These are phyloP conservation scores for Chaetomium globosum DNA, from an alignment of 2,329 filamentous ascomycete genomes.

Conservation along the genomic window DNA sequence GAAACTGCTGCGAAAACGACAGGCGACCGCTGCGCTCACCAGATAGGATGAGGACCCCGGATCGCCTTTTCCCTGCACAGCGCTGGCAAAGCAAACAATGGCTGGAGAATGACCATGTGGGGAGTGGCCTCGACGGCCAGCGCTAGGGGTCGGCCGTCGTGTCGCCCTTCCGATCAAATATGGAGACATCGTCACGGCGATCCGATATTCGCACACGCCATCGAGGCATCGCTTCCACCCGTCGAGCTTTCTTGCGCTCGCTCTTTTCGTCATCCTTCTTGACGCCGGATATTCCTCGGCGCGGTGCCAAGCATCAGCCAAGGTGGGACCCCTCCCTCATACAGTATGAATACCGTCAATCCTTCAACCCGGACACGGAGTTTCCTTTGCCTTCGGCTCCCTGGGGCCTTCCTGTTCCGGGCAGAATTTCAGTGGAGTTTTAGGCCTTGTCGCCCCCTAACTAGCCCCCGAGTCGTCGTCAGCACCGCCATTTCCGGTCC, in stretches of 20 bases:
- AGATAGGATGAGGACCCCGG: slow-evolving; percentile 4
- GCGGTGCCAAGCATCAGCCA: slow-evolving; percentile 19
- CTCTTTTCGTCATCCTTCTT: background rate
- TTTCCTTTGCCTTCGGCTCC: slow-evolving; percentile 18
- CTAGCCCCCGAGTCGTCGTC: slow-evolving; percentile 27
- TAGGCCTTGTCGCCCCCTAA: slow-evolving; percentile 28
- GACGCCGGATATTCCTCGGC: slow-evolving; percentile 19
- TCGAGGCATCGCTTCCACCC: background rate
- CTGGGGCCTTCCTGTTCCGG: slow-evolving; percentile 7
- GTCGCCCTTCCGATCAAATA: background rate
- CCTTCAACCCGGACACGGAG: slow-evolving; percentile 21
- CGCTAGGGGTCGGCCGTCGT: background rate
- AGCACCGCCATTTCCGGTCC: slow-evolving; percentile 23
- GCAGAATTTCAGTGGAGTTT: slow-evolving; percentile 25
- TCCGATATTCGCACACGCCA: background rate
- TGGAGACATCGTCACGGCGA: background rate
- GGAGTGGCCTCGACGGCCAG: background rate
- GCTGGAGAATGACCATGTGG: background rate
- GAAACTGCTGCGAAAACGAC: background rate
- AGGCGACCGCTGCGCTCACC: background rate
- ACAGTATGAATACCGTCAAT: slow-evolving; percentile 15
- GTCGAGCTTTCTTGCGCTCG: background rate
- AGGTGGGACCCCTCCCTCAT: background rate
- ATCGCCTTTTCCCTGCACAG: slow-evolving; percentile 17
- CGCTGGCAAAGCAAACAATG: slow-evolving; percentile 13